Evolutionary conservation across 1,284 basidiomycete species (phyloP), one percentile per base, ranked within the genome.

Genomic region (Cryptococcus sp.): DNA sequence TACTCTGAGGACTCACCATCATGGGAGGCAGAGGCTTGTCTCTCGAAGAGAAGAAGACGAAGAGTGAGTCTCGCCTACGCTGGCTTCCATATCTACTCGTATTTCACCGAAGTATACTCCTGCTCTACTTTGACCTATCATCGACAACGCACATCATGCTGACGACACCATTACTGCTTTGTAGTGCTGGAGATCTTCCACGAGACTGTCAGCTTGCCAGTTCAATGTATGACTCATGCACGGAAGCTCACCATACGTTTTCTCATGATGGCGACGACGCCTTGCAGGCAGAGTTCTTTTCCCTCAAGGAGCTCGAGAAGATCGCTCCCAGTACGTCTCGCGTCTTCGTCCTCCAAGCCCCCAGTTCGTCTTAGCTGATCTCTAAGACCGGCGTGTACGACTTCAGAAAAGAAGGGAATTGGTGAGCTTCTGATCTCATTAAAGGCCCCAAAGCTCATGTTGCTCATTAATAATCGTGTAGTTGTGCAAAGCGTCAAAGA

Each of bases 271-370:
- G 45, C 27, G 3, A 23, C 3, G 13, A 16, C n/a, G 22, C 40
- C 16, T 7, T n/a, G 4, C 68, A 93, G 91, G 88, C 87, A 77
- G 90, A 93, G 71, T 93, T 93, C 72, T 93, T 61, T 47, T 74
- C 91, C 84, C 82, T 94, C 50, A 93, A 93, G 72, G 92, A 94
- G 67, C 82, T 94, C 19, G 91, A 94, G 77, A 94, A 92, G 67
- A 69, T 76, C 25, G 77, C 69, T 20, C 76, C 77, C 5, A 78
- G 75, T 77, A 41, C 60, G 76, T 71, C n/a, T 25, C 11, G 20
- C 23, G 22, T 42, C 19, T 40, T 35, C 16, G 38, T 17, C 22
- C 19, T 40, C 23, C 11, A n/a, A 52, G 16, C 19, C 10, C 35
- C n/a, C 52, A 19, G 4, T 17, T 15, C 30, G 11, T 11, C 35